Evolutionary conservation across 805 yeast species (phyloP).

Genomic region (Saturnispora sanitii): DNA sequence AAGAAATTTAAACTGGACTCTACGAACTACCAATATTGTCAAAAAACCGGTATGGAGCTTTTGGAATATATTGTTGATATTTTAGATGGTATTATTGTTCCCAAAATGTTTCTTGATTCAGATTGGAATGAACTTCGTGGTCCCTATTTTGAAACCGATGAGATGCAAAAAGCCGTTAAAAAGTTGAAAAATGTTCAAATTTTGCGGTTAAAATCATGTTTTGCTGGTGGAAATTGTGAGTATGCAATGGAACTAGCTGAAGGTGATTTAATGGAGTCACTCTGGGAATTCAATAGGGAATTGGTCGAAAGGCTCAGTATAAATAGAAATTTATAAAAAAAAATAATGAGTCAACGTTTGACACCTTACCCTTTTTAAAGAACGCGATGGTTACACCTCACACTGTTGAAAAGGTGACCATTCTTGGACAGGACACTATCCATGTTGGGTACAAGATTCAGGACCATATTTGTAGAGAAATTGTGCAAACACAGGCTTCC

Average conservation of each 20-base stretch:
- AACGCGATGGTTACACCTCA: conserved; percentile 4
- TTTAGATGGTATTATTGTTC: not conserved
- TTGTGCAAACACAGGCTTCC: conserved; percentile 53
- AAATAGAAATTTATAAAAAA: not conserved
- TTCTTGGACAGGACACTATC: conserved; percentile 74
- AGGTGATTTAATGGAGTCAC: not conserved
- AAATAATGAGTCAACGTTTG: not conserved
- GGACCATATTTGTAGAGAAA: conserved; percentile 61
- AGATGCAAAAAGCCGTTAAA: not conserved
- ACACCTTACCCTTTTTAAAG: not conserved
- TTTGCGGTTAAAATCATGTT: not conserved
- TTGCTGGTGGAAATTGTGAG: not conserved
- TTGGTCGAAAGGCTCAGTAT: not conserved
- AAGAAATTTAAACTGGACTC: not conserved
- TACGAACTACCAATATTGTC: not conserved
- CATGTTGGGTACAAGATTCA: conserved; percentile 84
- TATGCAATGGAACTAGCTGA: not conserved
- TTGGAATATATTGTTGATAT: not conserved
- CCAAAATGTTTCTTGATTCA: not conserved
- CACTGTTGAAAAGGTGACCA: conserved; percentile 45
- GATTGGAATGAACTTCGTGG: not conserved
- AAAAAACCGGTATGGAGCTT: not conserved
- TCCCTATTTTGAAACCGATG: not conserved
- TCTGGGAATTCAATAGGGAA: not conserved
- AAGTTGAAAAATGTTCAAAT: not conserved